Evolutionary conservation across 2,329 filamentous ascomycete species (phyloP), one percentile per base, ranked within the genome.

Genomic region (Cadophora sp.): DNA sequence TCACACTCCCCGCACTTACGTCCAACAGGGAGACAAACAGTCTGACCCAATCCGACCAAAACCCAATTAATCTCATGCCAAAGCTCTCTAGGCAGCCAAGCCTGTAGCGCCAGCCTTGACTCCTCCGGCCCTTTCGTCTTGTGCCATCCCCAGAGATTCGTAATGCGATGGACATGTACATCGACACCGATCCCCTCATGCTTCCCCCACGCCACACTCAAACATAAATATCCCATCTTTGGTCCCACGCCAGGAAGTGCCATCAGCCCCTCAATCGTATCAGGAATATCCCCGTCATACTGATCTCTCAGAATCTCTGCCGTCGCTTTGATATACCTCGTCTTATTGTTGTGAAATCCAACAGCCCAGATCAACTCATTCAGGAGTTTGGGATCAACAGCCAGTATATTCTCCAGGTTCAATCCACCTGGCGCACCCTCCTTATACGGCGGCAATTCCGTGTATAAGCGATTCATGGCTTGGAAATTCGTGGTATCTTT

Each of bases 1-100:
- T 92, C 91, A 80, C 96, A 99, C 60, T 96, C 91, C 22, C 93
- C 94, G 80, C 96, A 99, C 73, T 86, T 88, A 14, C 74, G 66
- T 0, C 89, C 89, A 1, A 92, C 85, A 7, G 90, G 89, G 69
- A 90, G 78, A 79, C 91, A 93, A 31, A 90, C 85, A 1, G 87
- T 91, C 81, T 93, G 91, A 0, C 91, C 91, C 70, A 92, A 83
- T 0, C 91, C 91, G n/a, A 93, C 91, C 19, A 93, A 80, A 71
- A 92, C 76, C 79, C 89, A 88, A 76, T 93, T 93, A 72, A 93
- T 92, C 73, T 92, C 89, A 79, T 91, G 88, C 91, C 91, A 93
- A 69, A 86, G 86, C 40, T 91, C 89, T 73, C 79, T 85, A 1
- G 91, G 91, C 66, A 93, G 77, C 91, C 91, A 92, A 4, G 83